Evolutionary conservation across 305 asterid genomes (phyloP), one percentile per base, ranked within the genome.

Genomic region (Fraxinus ornus): DNA sequence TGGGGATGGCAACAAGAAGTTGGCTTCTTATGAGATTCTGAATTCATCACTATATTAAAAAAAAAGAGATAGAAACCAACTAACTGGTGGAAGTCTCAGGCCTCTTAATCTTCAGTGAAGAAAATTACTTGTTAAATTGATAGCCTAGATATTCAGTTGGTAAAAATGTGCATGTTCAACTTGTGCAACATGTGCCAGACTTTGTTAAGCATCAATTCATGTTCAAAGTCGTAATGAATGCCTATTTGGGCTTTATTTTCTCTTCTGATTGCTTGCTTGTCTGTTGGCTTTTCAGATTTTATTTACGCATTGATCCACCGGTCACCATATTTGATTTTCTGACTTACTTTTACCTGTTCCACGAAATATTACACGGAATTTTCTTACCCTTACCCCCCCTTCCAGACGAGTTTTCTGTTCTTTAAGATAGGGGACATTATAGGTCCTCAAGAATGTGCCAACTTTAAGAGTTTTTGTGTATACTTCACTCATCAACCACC

Each of bases 81-180:
- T 24, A 64, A 22, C 72, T 22, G 72, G 72, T 64, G n/a, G 84
- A 57, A 66, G 60, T 57, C n/a, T 81, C 44, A 55, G 84, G 75
- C 77, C 73, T 80, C 83, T 35, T 30, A 55, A 55, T 60, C 70
- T 60, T 7, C 10, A 2, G 4, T 21, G 30, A 21, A 21, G 44
- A 35, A 47, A 15, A 32, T 71, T 30, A 35, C 60, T 21, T 64
- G 33, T 22, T 62, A 62, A 21, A 62, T 62, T 21, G 72, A 64
- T 64, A 64, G 33, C 68, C 7, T 57, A 22, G 33, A 64, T 22
- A 22, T 22, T 64, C 72, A 64, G 17, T 60, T 19, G 28, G 52
- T 33, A 33, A 57, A 75, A n/a, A 9, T 39, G 21, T 41, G 8
- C 74, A 47, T 47, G 71, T 70, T 26, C 22, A 64, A 33, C 44